Conservation (phyloP, 2,329 filamentous ascomycete species). For the Xylariaceae sp. region DNA sequence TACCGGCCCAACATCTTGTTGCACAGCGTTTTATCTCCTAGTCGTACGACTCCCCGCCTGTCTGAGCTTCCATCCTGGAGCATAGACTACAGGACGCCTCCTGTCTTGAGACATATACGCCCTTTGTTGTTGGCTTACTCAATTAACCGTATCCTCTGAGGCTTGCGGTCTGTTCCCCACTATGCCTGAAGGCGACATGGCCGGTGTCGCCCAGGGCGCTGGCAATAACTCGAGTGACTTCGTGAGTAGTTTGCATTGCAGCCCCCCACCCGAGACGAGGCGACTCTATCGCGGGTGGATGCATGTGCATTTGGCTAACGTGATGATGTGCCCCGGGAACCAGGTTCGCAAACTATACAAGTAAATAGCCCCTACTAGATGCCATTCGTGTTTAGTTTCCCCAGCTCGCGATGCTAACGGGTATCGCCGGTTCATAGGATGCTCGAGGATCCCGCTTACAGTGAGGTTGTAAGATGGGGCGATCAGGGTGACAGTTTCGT, state of each 20-base stretch:
- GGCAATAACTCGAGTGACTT: slow-evolving; percentile 90
- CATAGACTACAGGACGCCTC: slow-evolving; percentile 3
- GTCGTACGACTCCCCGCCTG: slow-evolving; percentile 12
- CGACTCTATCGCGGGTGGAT: slow-evolving; percentile 23
- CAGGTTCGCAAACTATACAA: slow-evolving; percentile 98
- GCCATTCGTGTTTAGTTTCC: slow-evolving; percentile 11
- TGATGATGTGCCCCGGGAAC: slow-evolving; percentile 14
- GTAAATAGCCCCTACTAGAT: slow-evolving; percentile 48
- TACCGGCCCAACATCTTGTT: slow-evolving; percentile 2
- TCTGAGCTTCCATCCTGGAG: neutral
- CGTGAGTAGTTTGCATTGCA: slow-evolving; percentile 54
- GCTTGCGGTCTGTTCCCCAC: slow-evolving; percentile 23
- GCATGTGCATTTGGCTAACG: slow-evolving; percentile 31
- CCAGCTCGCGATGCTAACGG: slow-evolving; percentile 29
- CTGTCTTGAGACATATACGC: slow-evolving; percentile 11
- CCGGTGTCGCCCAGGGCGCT: slow-evolving; percentile 38
- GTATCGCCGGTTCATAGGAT: slow-evolving; percentile 57
- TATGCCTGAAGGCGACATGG: slow-evolving; percentile 39
- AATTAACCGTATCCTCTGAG: slow-evolving; percentile 5
- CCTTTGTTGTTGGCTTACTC: slow-evolving; percentile 9
- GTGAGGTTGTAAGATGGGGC: slow-evolving; percentile 91
- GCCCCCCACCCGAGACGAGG: slow-evolving; percentile 11
- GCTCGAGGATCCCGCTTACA: slow-evolving; percentile 91
- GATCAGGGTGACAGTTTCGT: slow-evolving; percentile 95
- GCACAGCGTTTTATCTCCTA: slow-evolving; percentile 10